These are phyloP conservation scores for Spinellus fusiger DNA, from an alignment of 192 early-diverging fungal genomes.

Conservation along the genomic window DNA sequence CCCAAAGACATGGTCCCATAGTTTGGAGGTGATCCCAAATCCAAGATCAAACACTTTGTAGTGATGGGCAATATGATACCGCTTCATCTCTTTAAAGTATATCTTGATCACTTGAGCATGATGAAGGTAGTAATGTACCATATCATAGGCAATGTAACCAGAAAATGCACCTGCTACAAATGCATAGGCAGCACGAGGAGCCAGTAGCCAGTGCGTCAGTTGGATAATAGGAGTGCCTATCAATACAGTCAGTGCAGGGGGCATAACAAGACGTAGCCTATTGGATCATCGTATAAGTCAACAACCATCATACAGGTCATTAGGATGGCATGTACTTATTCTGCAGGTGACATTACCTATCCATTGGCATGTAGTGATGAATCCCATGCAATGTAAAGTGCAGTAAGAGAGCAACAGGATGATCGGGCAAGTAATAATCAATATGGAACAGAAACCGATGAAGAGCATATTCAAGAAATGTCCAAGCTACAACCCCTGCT, in stretches of 20 bases:
- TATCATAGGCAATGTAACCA: conserved; percentile 88
- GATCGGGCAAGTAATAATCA: conserved; percentile 83
- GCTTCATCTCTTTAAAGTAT: conserved; percentile 82
- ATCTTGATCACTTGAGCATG: conserved; percentile 69
- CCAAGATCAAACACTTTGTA: conserved; percentile 84
- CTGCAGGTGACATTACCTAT: conserved; percentile 51
- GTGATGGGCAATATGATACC: conserved; percentile 92
- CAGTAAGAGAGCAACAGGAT: conserved; percentile 61
- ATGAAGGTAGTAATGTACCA: conserved; percentile 93
- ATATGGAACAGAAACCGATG: conserved; percentile 94
- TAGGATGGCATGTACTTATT: background rate
- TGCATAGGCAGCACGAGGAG: conserved; percentile 52
- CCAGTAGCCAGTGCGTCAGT: conserved; percentile 47
- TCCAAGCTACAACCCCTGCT: conserved; percentile 73
- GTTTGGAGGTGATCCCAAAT: conserved; percentile 85
- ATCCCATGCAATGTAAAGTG: conserved; percentile 96
- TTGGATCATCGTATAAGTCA: background rate
- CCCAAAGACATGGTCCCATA: conserved; percentile 85
- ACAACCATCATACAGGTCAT: background rate
- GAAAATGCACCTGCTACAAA: conserved; percentile 65
- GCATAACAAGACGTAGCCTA: conserved; percentile 92
- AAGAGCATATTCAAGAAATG: conserved; percentile 82
- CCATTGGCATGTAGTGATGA: conserved; percentile 96
- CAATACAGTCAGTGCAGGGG: conserved; percentile 71
- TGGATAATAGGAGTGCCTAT: conserved; percentile 58